Percentiles rank a stretch among this genome's conserved stretches.
These are phyloP conservation scores for Tephrocybe sp. DNA, from an alignment of 768 basidiomycete species.

Conservation along the genomic window DNA sequence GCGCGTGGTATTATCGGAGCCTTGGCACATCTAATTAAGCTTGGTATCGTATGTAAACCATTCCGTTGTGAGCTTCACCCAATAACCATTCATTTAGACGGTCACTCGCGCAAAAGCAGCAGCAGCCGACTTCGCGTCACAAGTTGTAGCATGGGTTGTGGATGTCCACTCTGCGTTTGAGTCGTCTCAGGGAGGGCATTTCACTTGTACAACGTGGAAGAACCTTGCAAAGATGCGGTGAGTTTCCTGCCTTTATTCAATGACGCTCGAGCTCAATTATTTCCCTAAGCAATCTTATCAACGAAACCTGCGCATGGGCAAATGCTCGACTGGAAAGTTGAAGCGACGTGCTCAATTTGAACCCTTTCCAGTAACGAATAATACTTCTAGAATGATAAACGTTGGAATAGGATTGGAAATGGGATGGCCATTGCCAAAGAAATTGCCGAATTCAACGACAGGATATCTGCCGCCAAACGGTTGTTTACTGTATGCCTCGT, in stretches of 20 bases:
- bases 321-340: slow-evolving; percentile 4
- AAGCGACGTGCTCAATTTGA: background rate
- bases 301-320: slow-evolving; percentile 18
- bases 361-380: background rate
- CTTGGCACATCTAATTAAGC: slow-evolving; percentile 6
- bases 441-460: too few species aligned
- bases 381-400: background rate
- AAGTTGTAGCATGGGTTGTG: slow-evolving; percentile 12
- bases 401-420: background rate
- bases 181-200: background rate
- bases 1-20: slow-evolving; percentile 9
- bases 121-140: slow-evolving; percentile 5
- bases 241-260: background rate
- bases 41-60: slow-evolving; percentile 10
- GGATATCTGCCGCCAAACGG: too few species aligned
- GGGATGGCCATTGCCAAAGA: too few species aligned
- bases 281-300: slow-evolving; percentile 5
- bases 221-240: slow-evolving; percentile 16
- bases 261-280: background rate
- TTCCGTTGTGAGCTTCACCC: background rate
- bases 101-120: background rate
- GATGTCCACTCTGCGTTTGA: slow-evolving; percentile 11
- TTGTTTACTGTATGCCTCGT: too few species aligned
- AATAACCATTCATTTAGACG: too few species aligned
- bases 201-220: slow-evolving; percentile 11